Percentiles rank a stretch among this genome's conserved stretches.
Conservation (phyloP, 2,329 filamentous ascomycete genomes). For the Colletotrichum falcatum region DNA sequence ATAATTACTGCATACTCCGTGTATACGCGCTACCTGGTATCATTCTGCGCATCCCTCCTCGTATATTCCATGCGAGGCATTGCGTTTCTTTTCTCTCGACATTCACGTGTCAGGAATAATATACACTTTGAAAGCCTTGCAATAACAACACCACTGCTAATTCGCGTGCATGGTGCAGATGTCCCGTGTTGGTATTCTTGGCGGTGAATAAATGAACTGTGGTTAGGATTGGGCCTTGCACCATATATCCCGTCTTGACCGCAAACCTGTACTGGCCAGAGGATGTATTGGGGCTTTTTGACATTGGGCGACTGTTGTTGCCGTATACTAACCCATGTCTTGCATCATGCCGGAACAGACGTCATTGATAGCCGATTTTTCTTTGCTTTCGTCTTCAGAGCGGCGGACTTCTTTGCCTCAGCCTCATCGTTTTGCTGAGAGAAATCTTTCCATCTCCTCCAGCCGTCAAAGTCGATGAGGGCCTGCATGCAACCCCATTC, state of each 20-base stretch:
- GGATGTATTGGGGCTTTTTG: background rate
- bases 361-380: constrained; percentile 58
- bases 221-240: background rate
- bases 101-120: background rate
- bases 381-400: constrained; percentile 56
- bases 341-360: constrained; percentile 30
- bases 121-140: background rate
- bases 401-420: constrained; percentile 57
- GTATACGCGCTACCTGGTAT: constrained; percentile 17
- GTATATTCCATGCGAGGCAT: constrained; percentile 1
- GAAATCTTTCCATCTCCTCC: constrained; percentile 97
- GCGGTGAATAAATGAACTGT: background rate
- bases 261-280: background rate
- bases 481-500: constrained; percentile 99
- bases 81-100: background rate
- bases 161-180: background rate
- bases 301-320: background rate
- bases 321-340: background rate
- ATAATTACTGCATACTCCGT: constrained; percentile 20
- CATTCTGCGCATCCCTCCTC: constrained; percentile 18
- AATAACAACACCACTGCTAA: background rate
- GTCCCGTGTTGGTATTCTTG: background rate
- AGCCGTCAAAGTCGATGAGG: constrained; percentile 97
- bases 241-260: background rate
- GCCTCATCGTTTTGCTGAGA: constrained; percentile 60